A percentile compares a stretch with the other conserved stretches of the same genome.
phyloP scores from a whole-genome alignment of 441 rosid genomes.

The Gossypium armourianum region DNA sequence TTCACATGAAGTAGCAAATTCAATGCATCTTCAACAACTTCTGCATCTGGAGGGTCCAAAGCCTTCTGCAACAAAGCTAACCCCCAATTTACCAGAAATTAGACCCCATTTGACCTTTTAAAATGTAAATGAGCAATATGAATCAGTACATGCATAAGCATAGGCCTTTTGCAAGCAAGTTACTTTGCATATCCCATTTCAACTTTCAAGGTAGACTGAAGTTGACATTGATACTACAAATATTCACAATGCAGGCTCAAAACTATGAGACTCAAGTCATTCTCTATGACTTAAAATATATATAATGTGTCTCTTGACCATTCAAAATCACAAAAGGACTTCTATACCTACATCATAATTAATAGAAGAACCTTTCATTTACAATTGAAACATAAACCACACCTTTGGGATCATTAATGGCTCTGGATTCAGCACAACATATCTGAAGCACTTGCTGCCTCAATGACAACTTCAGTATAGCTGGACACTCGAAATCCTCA shows the following conservation, averaged over 20 bases:
- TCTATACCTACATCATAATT: neutral
- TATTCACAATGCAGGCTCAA: neutral
- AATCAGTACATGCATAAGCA: neutral
- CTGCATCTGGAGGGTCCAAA: slow-evolving; percentile 70
- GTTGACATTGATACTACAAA: neutral
- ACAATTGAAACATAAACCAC: slow-evolving; percentile 20
- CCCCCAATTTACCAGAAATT: slow-evolving; percentile 24
- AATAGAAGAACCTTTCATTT: neutral
- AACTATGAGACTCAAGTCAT: neutral
- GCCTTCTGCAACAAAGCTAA: slow-evolving; percentile 70
- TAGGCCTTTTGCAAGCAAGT: neutral
- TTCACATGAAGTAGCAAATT: slow-evolving; percentile 45
- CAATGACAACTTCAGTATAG: slow-evolving; percentile 63
- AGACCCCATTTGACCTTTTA: slow-evolving; percentile 11
- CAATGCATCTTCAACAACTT: slow-evolving; percentile 64
- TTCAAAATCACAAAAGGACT: neutral
- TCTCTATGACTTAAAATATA: neutral
- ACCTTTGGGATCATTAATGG: slow-evolving; percentile 82
- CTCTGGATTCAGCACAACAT: slow-evolving; percentile 74
- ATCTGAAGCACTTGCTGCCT: slow-evolving; percentile 73
- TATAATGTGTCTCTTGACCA: neutral
- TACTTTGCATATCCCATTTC: neutral
- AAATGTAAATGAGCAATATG: neutral
- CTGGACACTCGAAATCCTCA: slow-evolving; percentile 58
- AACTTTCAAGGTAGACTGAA: slow-evolving; percentile 5